Base-by-base conservation (phyloP, 176 grass and related monocot species). In the Calamus simplicifolius region DNA sequence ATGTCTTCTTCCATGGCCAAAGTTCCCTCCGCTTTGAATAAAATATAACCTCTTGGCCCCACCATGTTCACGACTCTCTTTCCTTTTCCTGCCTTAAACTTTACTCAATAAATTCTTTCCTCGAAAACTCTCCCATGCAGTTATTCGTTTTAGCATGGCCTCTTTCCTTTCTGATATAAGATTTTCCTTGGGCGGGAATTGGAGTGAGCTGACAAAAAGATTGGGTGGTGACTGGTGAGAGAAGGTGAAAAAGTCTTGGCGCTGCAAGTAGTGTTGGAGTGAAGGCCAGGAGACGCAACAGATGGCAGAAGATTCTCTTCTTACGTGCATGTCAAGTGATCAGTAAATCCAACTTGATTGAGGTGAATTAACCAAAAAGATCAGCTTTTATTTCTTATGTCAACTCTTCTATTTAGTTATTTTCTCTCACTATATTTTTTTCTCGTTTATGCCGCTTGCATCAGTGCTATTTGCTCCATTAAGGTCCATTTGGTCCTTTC, bases 31-130 rank as follows among this genome's bases (percentile, higher is more conserved):
- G 59, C 27, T 65, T 14, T 49, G 54, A 61, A 48, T 60, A 82
- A 59, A 75, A 66, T 49, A 84, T 12, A 48, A 59, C 57, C 49
- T 68, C 69, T 79, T 89, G 90, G 86, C 73, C 80, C 69, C 82
- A 74, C 19, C 62, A 71, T 74, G 74, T 72, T 31, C 64, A 35
- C 87, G 69, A 73, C 63, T 84, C 77, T 86, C 65, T 73, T 77
- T 68, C 75, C 79, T 95, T 86, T 87, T 75, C 80, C 83, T 89
- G 75, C 79, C 85, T 87, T 90, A 55, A 79, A 84, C 82, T 84
- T 82, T 79, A 95, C 90, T 95, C 90, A 43, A 10, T 13, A 43
- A 23, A 23, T 10, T 43, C 35, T 6, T 10, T 12, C 35, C 61
- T 59, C 18, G 43, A 48, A 64, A 3, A 31, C 16, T 25, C 16